These are phyloP conservation scores for Aechmea fasciata DNA, from an alignment of 176 grass and related monocot species.

Conservation along the genomic window DNA sequence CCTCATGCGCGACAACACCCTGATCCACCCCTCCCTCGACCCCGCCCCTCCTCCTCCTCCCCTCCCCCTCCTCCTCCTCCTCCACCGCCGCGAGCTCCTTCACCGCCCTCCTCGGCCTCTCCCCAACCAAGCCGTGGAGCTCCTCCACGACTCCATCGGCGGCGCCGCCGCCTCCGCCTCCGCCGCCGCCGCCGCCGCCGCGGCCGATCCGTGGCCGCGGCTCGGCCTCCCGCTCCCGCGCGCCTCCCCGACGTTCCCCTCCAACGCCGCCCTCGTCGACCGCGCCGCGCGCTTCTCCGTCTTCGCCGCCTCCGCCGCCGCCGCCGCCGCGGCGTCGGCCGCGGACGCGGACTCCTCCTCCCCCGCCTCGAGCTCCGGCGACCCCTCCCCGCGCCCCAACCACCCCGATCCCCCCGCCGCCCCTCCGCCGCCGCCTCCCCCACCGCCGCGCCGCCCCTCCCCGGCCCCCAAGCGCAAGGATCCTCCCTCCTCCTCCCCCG, in stretches of 20 bases:
- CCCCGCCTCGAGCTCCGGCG: slow-evolving; percentile 29
- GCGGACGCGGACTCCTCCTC: slow-evolving; percentile 8
- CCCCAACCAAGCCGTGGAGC: slow-evolving; percentile 25
- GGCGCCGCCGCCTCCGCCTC: slow-evolving; percentile 16
- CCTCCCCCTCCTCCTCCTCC: not conserved
- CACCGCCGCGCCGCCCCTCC: not conserved
- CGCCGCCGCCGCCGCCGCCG: not conserved
- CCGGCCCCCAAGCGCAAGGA: slow-evolving; percentile 39
- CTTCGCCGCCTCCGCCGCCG: slow-evolving; percentile 22
- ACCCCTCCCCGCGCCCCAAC: slow-evolving; percentile 21
- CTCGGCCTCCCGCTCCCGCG: slow-evolving; percentile 23
- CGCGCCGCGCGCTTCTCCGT: slow-evolving; percentile 45
- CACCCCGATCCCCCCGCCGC: no score
- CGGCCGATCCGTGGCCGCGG: slow-evolving; percentile 25
- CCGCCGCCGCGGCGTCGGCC: not conserved
- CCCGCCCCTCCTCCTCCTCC: not conserved
- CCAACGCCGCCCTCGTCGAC: slow-evolving; percentile 51
- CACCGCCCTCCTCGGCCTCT: slow-evolving; percentile 20
- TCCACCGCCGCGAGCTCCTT: slow-evolving; percentile 17
- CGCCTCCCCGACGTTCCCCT: slow-evolving; percentile 38
- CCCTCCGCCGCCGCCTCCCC: not conserved
- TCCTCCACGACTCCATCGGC: slow-evolving; percentile 61
- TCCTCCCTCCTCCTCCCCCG: not conserved
- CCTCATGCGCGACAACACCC: slow-evolving; percentile 9
- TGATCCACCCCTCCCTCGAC: not conserved